phyloP scores from a whole-genome alignment of 768 basidiomycete genomes.

The Mycena albidolilacea region DNA sequence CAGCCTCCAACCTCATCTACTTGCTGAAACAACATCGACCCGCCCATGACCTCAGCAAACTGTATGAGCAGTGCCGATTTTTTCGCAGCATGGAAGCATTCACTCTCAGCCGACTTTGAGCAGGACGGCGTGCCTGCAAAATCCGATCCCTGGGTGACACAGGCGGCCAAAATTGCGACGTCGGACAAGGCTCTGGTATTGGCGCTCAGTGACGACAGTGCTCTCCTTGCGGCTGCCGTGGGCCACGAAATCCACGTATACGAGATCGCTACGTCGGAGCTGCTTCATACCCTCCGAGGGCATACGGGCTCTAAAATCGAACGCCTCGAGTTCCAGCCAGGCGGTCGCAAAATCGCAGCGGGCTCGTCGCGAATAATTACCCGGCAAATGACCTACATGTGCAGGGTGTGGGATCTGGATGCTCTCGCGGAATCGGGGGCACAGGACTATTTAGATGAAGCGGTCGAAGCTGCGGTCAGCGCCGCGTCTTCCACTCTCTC shows the following conservation, averaged over 20 bases:
- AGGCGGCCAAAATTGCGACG: not conserved
- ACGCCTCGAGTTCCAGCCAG: slow-evolving; percentile 21
- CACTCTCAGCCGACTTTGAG: slow-evolving; percentile 16
- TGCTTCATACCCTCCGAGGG: slow-evolving; percentile 9
- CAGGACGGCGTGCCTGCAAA: not conserved
- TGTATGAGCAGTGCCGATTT: not conserved
- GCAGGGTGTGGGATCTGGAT: slow-evolving; percentile 20
- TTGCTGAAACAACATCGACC: too few relatives aligned
- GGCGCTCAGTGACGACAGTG: slow-evolving; percentile 15
- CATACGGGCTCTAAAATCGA: not conserved
- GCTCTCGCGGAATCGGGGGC: not conserved
- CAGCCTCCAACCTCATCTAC: too few relatives aligned
- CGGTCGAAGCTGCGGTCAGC: not conserved
- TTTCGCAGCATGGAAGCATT: slow-evolving; percentile 11
- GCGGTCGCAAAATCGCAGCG: slow-evolving; percentile 19
- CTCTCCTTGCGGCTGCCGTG: slow-evolving; percentile 8
- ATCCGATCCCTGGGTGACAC: slow-evolving; percentile 11
- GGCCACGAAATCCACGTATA: slow-evolving; percentile 7
- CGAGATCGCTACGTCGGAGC: slow-evolving; percentile 5
- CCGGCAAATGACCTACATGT: not conserved
- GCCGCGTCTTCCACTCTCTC: slow-evolving; percentile 9
- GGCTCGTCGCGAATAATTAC: not conserved
- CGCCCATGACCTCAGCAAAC: too few relatives aligned
- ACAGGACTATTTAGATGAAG: not conserved
- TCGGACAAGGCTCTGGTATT: not conserved